Percentiles rank a stretch among this genome's conserved stretches.
These are phyloP conservation scores for Closterium sp. DNA, from an alignment of 139 green algal species.

Conservation along the genomic window DNA sequence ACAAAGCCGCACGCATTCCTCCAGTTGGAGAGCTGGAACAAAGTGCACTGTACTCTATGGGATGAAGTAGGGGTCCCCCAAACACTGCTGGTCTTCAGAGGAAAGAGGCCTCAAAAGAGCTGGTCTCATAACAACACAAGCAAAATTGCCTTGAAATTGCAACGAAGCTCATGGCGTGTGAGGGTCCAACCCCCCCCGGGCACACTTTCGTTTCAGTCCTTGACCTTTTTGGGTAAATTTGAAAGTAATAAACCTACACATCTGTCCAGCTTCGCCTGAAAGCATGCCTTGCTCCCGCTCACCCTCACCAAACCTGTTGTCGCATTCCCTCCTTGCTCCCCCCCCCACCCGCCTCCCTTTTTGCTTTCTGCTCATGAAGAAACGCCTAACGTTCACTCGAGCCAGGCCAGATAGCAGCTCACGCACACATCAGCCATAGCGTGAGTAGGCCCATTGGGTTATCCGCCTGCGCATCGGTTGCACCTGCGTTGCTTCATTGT, in stretches of 20 bases:
- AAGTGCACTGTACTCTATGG: too few species aligned
- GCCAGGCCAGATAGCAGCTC: background rate
- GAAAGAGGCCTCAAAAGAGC: too few species aligned
- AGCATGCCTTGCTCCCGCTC: background rate
- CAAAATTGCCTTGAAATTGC: too few species aligned
- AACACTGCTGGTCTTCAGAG: too few species aligned
- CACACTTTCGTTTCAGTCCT: too few species aligned
- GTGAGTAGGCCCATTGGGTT: background rate
- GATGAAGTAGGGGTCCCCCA: too few species aligned
- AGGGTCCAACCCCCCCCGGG: too few species aligned
- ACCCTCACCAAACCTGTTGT: background rate
- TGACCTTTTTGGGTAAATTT: background rate
- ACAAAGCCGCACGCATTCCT: too few species aligned
- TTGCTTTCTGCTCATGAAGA: background rate
- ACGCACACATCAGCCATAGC: background rate
- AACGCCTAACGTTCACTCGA: background rate
- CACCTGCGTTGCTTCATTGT: background rate
- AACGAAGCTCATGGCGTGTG: too few species aligned
- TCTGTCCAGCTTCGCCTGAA: background rate
- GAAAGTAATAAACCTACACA: background rate
- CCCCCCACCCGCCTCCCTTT: background rate
- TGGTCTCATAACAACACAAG: too few species aligned
- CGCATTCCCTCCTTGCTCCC: background rate
- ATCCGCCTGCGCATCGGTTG: background rate
- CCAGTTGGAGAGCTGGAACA: too few species aligned